Base-by-base conservation (phyloP, 2,329 filamentous ascomycete genomes). In the Ceratocystis cubensis region DNA sequence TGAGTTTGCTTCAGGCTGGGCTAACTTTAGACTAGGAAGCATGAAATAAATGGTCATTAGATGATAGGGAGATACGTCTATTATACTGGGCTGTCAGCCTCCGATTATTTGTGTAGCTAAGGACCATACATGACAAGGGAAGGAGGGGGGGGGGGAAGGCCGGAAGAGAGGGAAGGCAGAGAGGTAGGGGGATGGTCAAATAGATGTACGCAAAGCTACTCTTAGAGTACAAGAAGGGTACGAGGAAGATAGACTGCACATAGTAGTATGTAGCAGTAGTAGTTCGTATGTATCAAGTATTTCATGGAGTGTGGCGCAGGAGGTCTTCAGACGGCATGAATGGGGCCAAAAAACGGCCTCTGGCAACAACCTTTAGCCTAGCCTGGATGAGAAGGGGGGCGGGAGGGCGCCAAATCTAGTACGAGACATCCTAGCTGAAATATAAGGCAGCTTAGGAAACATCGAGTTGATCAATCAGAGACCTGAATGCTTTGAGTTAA, bases 71-170 rank as follows among this genome's bases (percentile, higher is more conserved):
- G 33, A 63, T 15, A 48, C 6, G 56, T 37, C 2, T 59, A 37
- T 59, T 59, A 59, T 59, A 59, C 28, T 8, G 28, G 56, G 17
- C 10, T 30, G 30, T 33, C 56, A 59, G 56, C 56, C 56, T 59
- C n/a, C 5, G 56, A 37, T 30, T 59, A n/a, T 59, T 30, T 8
- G 30, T 37, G 30, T 37, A 59, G 56, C 17, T 33, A 59, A 30
- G 33, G 28, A n/a, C 6, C 25, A 30, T 57, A 28, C 53, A 57
- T 33, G 53, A n/a, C 10, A 57, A 17, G 3, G 53, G 25, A 30
- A 57, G 22, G 53, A n/a, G 25, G 20, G 6, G 28, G 15, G 28
- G 22, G 6, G 53, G 28, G 6, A 2, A 3, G 13, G 50, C 5
- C 20, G 17, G 48, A 53, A 53, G 17, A 50, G 20, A 53, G 20